These are phyloP conservation scores for Trichomonas tenax DNA, from an alignment of 208 protist species.

Conservation along the genomic window DNA sequence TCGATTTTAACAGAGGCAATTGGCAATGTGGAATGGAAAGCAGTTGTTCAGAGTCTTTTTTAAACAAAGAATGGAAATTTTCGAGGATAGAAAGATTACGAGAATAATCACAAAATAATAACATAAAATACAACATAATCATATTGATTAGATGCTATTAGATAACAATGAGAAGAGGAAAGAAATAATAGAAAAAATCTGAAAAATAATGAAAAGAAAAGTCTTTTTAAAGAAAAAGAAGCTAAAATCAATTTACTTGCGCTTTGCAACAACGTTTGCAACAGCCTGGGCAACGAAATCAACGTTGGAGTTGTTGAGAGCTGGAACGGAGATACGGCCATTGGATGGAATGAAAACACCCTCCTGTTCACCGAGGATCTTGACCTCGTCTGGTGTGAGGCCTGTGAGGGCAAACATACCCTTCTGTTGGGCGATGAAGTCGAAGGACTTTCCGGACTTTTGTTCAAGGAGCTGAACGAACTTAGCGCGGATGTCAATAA, in stretches of 20 bases:
- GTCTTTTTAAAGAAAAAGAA: neutral
- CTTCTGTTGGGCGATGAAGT: neutral
- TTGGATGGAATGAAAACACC: neutral
- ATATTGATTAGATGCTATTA: too few relatives aligned
- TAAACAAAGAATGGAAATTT: too few relatives aligned
- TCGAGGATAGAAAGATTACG: too few relatives aligned
- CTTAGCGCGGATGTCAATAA: neutral
- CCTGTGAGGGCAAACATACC: neutral
- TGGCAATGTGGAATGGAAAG: too few relatives aligned
- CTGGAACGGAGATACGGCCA: neutral
- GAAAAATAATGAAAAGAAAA: too few relatives aligned
- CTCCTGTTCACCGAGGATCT: neutral
- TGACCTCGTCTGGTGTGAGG: neutral
- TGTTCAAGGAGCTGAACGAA: neutral
- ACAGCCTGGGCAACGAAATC: neutral
- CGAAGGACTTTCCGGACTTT: neutral
- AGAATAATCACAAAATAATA: too few relatives aligned
- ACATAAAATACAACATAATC: too few relatives aligned
- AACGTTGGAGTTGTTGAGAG: neutral
- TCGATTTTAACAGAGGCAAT: too few relatives aligned
- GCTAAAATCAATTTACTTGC: neutral
- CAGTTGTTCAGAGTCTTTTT: too few relatives aligned
- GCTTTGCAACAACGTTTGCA: neutral
- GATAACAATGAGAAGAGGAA: too few relatives aligned
- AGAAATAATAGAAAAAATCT: too few relatives aligned